These are phyloP conservation scores for Calonectria honghensis DNA, from an alignment of 2,329 filamentous ascomycete genomes.

Conservation along the genomic window DNA sequence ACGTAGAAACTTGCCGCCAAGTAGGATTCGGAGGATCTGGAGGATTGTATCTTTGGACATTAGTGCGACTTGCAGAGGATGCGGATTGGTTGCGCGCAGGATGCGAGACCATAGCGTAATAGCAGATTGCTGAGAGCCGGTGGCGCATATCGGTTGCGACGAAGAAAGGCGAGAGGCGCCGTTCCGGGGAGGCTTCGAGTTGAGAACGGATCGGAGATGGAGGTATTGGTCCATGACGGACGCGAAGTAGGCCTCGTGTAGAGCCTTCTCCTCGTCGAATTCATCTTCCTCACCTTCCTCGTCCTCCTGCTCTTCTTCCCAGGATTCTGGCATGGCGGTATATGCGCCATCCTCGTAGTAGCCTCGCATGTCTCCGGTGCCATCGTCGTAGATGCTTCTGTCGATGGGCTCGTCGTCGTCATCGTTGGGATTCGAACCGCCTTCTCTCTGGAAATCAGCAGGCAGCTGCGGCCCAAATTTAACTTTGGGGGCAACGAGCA, in stretches of 20 bases:
- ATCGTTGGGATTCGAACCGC: constrained; percentile 52
- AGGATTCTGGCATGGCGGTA: constrained; percentile 73
- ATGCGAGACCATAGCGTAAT: constrained; percentile 72
- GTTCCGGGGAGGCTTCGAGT: constrained; percentile 71
- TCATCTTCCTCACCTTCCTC: constrained; percentile 53
- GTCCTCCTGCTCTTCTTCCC: constrained; percentile 57
- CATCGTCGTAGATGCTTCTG: constrained; percentile 68
- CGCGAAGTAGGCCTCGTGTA: constrained; percentile 80
- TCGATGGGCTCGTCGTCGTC: constrained; percentile 59
- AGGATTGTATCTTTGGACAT: constrained; percentile 81
- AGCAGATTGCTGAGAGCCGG: constrained; percentile 70
- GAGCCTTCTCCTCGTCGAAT: constrained; percentile 57
- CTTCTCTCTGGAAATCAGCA: constrained; percentile 57
- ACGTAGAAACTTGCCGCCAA: constrained; percentile 78
- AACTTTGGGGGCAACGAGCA: constrained; percentile 78
- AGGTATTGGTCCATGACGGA: constrained; percentile 80
- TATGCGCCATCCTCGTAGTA: constrained; percentile 89
- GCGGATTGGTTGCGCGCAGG: constrained; percentile 72
- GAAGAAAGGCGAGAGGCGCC: constrained; percentile 72
- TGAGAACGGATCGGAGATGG: constrained; percentile 77
- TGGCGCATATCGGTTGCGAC: constrained; percentile 73
- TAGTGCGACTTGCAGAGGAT: constrained; percentile 75
- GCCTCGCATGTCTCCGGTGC: constrained; percentile 73
- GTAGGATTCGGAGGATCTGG: constrained; percentile 79
- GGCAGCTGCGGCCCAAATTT: constrained; percentile 72